These are phyloP conservation scores for Hemisphaericaspora subhashii DNA, from an alignment of 1,139 yeast genomes.

Conservation along the genomic window DNA sequence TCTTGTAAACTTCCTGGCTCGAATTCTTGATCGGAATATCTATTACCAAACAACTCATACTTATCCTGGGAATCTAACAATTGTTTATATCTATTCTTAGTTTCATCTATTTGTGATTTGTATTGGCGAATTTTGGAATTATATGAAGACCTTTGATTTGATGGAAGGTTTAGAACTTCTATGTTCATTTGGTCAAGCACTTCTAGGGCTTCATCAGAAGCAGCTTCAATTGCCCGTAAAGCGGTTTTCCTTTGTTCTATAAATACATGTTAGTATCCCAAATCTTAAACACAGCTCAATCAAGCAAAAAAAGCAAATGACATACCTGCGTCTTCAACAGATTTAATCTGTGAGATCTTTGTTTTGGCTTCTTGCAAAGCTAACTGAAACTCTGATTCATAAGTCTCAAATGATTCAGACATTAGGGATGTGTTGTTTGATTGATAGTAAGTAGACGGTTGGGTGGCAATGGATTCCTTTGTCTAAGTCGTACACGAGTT, in stretches of 20 bases:
- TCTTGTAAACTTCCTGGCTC: conserved; percentile 46
- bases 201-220: conserved; percentile 78
- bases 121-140: conserved; percentile 73
- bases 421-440: conserved; percentile 25
- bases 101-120: conserved; percentile 57
- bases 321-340: conserved; percentile 50
- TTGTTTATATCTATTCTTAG: conserved; percentile 52
- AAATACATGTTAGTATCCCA: conserved; percentile 22
- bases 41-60: conserved; percentile 63
- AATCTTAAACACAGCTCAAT: no score
- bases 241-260: conserved; percentile 48
- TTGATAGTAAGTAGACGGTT: not conserved
- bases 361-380: conserved; percentile 71
- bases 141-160: conserved; percentile 63
- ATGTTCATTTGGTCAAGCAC: conserved; percentile 77
- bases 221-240: conserved; percentile 61
- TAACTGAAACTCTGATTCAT: conserved; percentile 74
- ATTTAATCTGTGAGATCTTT: conserved; percentile 58
- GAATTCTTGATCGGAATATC: conserved; percentile 35
- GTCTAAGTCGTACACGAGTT: no score
- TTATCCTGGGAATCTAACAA: conserved; percentile 65
- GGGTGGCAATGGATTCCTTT: not conserved
- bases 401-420: conserved; percentile 65
- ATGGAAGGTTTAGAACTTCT: conserved; percentile 79
- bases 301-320: no score